Evolutionary conservation across 2,329 filamentous ascomycete species (phyloP).

Genomic region (Tympanopsis confertula): DNA sequence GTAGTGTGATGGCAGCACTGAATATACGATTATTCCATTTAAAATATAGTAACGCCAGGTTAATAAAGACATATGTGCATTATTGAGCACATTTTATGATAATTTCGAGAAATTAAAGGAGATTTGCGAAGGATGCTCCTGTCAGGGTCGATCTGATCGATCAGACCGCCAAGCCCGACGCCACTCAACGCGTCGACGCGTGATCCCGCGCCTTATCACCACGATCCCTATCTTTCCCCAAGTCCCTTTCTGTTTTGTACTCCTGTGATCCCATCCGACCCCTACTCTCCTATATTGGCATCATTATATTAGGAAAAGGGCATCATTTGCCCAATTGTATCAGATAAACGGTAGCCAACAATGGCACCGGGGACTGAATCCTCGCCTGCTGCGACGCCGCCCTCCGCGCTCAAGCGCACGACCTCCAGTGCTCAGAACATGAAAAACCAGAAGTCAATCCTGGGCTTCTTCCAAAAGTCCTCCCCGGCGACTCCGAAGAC

Average conservation of each 20-base stretch:
- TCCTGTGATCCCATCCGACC: background rate
- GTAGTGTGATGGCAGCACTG: no score
- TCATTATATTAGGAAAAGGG: background rate
- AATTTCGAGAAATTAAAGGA: no score
- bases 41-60: no score
- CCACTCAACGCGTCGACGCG: constrained; percentile 23
- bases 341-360: constrained; percentile 4
- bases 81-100: no score
- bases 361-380: constrained; percentile 24
- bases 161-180: no score
- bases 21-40: no score
- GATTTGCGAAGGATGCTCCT: no score
- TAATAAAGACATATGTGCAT: no score
- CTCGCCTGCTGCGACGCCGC: constrained; percentile 20
- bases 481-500: background rate
- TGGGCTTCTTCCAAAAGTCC: background rate
- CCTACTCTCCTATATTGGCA: background rate
- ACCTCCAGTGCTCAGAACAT: constrained; percentile 26
- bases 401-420: constrained; percentile 19
- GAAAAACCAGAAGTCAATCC: constrained; percentile 4
- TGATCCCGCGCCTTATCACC: constrained; percentile 10
- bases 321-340: constrained; percentile 1
- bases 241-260: background rate
- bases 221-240: constrained; percentile 7
- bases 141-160: no score